Base-by-base conservation (phyloP, 805 yeast genomes). In the Schwanniomyces vanrijiae region DNA sequence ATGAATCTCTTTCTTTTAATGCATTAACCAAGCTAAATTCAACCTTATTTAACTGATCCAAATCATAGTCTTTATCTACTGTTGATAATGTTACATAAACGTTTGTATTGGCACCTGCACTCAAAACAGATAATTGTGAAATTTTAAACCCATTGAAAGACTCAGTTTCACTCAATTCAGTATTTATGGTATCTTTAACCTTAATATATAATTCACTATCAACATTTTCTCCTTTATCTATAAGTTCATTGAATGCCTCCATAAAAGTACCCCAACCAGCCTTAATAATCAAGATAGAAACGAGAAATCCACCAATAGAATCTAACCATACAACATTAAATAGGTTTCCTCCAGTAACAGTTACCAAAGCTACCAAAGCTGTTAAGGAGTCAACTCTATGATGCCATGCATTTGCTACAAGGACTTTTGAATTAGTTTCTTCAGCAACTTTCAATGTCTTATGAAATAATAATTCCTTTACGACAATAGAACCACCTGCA, bases 381-480 rank as follows among this genome's bases (percentile, higher is more conserved):
- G 98, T 95, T 56, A 94, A 65, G 0, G 96, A 86, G 62, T 94
- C 99, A 9, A 92, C 94, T 52, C 99, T 78, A 62, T 94, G 99
- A 65, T 94, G 99, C 98, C 99, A 94, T 3, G 99, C 99, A 61
- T 94, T 94, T 3, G 99, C 99, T 42, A 89, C 83, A 41, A 94
- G 75, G 3, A 94, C 98, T 52, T 90, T 89, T 0, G 97, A 90
- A 60, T 88, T 87, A 24, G 89, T 79, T 50, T 78, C 73, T 42
- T 75, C 73, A 1, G 97, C 99, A 19, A 94, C 82, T 50, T 82
- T 81, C 67, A 84, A 78, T 0, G 99, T 94, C 10, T 89, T 87
- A 48, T 82, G 82, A 68, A 82, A 94, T 37, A 94, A 81, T 80
- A 96, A 81, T 65, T 94, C 99, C 62, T 94, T 94, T 35, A 90